Evolutionary conservation across 2,329 filamentous ascomycete species (phyloP).

Genomic region (Lachnellula cervina): DNA sequence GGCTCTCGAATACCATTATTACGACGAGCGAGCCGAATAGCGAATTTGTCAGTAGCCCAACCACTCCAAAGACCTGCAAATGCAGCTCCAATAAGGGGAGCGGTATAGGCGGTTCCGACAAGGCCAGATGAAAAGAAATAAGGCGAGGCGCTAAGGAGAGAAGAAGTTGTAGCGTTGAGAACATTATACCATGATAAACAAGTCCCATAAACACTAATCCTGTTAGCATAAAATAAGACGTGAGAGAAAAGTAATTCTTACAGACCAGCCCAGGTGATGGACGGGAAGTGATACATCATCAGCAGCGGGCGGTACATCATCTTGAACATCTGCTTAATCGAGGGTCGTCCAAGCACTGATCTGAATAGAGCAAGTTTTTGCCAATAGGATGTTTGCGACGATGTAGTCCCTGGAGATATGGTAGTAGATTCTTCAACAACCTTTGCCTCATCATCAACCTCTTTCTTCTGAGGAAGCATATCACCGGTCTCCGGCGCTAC

Average conservation of each 20-base stretch:
- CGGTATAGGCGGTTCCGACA: slow-evolving; percentile 32
- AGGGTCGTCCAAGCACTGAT: neutral
- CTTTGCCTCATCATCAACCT: too few relatives aligned
- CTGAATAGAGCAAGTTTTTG: slow-evolving; percentile 2
- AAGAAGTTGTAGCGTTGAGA: slow-evolving; percentile 32
- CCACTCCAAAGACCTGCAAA: slow-evolving; percentile 5
- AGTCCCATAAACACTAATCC: slow-evolving; percentile 25
- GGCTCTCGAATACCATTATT: slow-evolving; percentile 33
- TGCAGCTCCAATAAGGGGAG: slow-evolving; percentile 25
- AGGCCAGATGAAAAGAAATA: slow-evolving; percentile 34
- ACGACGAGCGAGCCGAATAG: slow-evolving; percentile 33
- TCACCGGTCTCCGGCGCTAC: neutral
- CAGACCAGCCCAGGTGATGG: slow-evolving; percentile 25
- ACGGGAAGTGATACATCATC: slow-evolving; percentile 29
- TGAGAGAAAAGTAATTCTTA: neutral
- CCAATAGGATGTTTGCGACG: neutral
- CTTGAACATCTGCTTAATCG: slow-evolving; percentile 21
- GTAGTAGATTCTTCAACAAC: too few relatives aligned
- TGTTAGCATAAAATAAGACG: neutral
- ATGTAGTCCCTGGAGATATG: too few relatives aligned
- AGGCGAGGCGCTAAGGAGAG: slow-evolving; percentile 30
- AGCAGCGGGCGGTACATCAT: slow-evolving; percentile 18
- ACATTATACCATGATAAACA: slow-evolving; percentile 35
- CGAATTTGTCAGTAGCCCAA: slow-evolving; percentile 23
- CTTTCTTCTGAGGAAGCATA: slow-evolving; percentile 22